Percentiles rank a stretch among this genome's conserved stretches.
Conservation (phyloP, 2,329 filamentous ascomycete genomes). For the Pyricularia grisea region DNA sequence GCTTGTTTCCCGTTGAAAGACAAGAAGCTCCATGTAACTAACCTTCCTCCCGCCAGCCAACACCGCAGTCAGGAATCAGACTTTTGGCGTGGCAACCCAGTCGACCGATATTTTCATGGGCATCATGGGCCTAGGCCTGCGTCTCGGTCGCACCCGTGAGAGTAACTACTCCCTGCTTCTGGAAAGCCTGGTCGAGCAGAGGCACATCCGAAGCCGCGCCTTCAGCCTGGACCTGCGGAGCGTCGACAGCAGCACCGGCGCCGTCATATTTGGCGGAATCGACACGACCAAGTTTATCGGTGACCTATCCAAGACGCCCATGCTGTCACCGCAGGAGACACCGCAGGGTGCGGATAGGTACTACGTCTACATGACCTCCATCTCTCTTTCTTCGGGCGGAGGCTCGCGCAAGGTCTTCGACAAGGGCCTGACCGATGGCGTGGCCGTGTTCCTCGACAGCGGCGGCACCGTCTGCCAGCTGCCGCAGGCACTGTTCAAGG, state of each 20-base stretch:
- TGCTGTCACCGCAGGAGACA: slow-evolving; percentile 16
- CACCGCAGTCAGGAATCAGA: slow-evolving; percentile 24
- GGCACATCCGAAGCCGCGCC: slow-evolving; percentile 30
- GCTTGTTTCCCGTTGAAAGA: neutral
- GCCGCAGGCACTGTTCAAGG: slow-evolving; percentile 42
- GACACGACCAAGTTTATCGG: slow-evolving; percentile 35
- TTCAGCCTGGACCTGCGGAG: slow-evolving; percentile 24
- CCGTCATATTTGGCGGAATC: slow-evolving; percentile 33
- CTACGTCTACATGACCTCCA: slow-evolving; percentile 1
- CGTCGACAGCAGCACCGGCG: slow-evolving; percentile 11
- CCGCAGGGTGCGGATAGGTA: slow-evolving; percentile 11
- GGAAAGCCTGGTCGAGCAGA: slow-evolving; percentile 34
- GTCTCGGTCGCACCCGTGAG: slow-evolving; percentile 30
- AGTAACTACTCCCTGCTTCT: slow-evolving; percentile 35
- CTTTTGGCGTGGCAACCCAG: slow-evolving; percentile 49
- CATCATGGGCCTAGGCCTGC: slow-evolving; percentile 58
- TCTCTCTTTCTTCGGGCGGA: slow-evolving; percentile 14
- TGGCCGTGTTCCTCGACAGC: slow-evolving; percentile 50
- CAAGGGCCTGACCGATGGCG: slow-evolving; percentile 18
- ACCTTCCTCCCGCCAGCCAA: neutral
- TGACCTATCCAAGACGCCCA: slow-evolving; percentile 18
- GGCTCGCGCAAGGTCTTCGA: slow-evolving; percentile 20
- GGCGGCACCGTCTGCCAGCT: slow-evolving; percentile 61
- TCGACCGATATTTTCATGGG: slow-evolving; percentile 32
- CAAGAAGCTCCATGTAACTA: neutral